Conservation (phyloP, 345 rosid species). For the Dipteronia sinensis region DNA sequence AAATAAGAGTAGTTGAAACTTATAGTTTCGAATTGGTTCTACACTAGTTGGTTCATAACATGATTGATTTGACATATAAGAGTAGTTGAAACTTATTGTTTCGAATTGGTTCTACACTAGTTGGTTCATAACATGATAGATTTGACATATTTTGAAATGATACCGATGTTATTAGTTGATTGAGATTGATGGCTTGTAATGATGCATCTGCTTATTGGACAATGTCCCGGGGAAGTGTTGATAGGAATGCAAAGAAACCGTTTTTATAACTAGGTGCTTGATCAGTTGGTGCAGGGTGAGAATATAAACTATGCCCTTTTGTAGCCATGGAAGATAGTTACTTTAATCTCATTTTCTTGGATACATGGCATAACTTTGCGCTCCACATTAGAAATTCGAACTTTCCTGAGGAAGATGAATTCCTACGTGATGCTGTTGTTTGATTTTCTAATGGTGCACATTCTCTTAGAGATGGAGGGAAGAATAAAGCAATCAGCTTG, state of each 20-base stretch:
- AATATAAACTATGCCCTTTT: background rate
- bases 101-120: background rate
- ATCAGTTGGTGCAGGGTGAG: constrained; percentile 1
- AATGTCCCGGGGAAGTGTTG: background rate
- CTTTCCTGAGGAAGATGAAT: background rate
- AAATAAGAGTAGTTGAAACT: background rate
- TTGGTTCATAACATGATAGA: background rate
- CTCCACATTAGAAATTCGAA: background rate
- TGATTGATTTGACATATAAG: background rate
- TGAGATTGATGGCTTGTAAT: background rate
- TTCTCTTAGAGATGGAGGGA: background rate
- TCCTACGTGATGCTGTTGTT: background rate
- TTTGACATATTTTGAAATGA: background rate
- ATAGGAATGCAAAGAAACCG: background rate
- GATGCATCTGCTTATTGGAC: background rate
- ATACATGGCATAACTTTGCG: background rate
- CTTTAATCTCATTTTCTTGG: background rate
- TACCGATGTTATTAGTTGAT: background rate
- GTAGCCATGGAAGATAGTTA: background rate
- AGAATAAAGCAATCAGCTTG: background rate
- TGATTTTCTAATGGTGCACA: background rate
- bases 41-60: background rate
- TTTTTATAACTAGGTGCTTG: background rate
- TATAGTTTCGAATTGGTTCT: background rate
- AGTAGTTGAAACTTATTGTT: background rate